Base-by-base conservation (phyloP, 495 filamentous ascomycete species). In the Aspergillus diversus region DNA sequence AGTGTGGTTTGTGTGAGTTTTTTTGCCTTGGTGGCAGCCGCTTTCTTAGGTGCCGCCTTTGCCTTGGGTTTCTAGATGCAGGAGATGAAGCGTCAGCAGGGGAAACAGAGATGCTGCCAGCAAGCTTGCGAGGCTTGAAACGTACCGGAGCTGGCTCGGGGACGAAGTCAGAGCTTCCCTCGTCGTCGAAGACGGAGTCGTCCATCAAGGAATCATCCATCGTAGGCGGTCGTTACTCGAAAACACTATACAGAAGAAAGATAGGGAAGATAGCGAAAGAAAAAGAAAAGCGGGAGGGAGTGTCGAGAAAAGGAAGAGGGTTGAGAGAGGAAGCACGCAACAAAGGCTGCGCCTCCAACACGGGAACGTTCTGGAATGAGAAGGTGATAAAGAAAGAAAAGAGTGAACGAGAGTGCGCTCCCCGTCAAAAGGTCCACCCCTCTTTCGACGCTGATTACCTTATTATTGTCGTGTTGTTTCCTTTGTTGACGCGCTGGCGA, bases 1-100 rank as follows among this genome's bases (percentile, higher is more conserved):
- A 91, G 74, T 4, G 87, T 92, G 8, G 90, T 86, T 70, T 92
- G 90, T 15, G 86, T 81, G 70, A 84, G 73, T 66, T 90, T 91
- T 73, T 91, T 91, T 2, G 80, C 70, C 61, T 81, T 81, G 17
- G 56, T 0, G 16, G 56, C 57, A 3, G 34, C 55, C 2, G 57
- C 74, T 65, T 33, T 71, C 70, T 86, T 89, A 1, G 77, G 69
- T 60, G 81, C 73, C 37, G 82, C 76, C 68, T 89, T 90, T 5
- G 86, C 77, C 73, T 90, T 91, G 37, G 89, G 74, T 69, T 89
- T 89, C 87, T 90, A 69, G 31, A 50, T 21, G 15, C 43, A 15
- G 11, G 12, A 15, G 39, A 46, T 16, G 17, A 42, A 27, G 33
- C 7, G n/a, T 33, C 39, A 16, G 43, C 64, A 6, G 15, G 21